These are phyloP conservation scores for Sclerotinia glacialis DNA, from an alignment of 2,329 filamentous ascomycete species.

Conservation along the genomic window DNA sequence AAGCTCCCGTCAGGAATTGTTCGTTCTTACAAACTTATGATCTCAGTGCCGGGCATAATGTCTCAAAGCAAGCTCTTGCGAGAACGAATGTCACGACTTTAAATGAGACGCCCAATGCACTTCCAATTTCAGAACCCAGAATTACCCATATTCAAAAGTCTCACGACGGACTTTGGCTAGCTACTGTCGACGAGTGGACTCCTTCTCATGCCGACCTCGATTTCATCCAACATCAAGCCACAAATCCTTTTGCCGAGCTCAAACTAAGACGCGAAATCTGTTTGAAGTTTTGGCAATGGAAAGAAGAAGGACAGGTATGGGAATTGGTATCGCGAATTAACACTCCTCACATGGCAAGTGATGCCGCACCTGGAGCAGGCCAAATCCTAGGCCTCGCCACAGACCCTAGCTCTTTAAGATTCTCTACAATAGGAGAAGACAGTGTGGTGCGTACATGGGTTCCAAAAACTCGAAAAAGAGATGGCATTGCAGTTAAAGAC, in stretches of 20 bases:
- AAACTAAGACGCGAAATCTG: slow-evolving; percentile 66
- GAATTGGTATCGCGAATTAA: slow-evolving; percentile 81
- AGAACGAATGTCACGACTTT: slow-evolving; percentile 82
- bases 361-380: slow-evolving; percentile 49
- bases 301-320: slow-evolving; percentile 56
- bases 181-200: slow-evolving; percentile 87
- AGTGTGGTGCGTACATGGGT: slow-evolving; percentile 76
- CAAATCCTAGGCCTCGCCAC: slow-evolving; percentile 70
- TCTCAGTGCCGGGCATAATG: slow-evolving; percentile 70
- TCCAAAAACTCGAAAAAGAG: slow-evolving; percentile 65
- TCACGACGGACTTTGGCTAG: slow-evolving; percentile 81
- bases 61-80: slow-evolving; percentile 84
- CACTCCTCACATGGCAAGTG: slow-evolving; percentile 66
- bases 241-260: slow-evolving; percentile 47
- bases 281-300: slow-evolving; percentile 85
- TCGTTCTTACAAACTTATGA: slow-evolving; percentile 82
- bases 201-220: slow-evolving; percentile 68
- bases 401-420: slow-evolving; percentile 66
- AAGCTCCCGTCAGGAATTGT: slow-evolving; percentile 50
- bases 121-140: slow-evolving; percentile 71
- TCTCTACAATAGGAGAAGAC: slow-evolving; percentile 84
- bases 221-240: slow-evolving; percentile 50
- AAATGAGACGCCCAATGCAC: slow-evolving; percentile 70
- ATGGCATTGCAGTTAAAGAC: slow-evolving; percentile 63
- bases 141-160: slow-evolving; percentile 74